Base-by-base conservation (phyloP, 2,329 filamentous ascomycete species). In the Waltergamsia citrina region DNA sequence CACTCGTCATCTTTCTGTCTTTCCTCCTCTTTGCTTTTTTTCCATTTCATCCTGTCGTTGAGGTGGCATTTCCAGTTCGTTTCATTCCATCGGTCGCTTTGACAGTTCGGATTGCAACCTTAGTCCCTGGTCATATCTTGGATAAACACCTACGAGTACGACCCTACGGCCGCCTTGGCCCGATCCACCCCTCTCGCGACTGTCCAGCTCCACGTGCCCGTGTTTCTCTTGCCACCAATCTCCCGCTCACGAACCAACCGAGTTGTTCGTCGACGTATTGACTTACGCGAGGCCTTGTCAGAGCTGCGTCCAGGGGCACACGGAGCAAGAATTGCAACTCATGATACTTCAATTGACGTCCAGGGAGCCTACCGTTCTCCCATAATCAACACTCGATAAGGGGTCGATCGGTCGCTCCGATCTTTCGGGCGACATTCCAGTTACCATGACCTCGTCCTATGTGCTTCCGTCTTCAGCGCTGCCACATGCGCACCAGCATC, bases 401-500 rank as follows among this genome's bases (percentile, higher is more conserved):
- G 28, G 6, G 15, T 30, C n/a, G 7, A 17, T 7, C 5, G n/a
- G 28, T 6, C 15, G 15, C 17, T 23, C 26, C 26, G 25, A 19
- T 19, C 29, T 25, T 27, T 29, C 14, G 23, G 10, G 24, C 16
- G n/a, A 8, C 26, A 34, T 34, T 29, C 32, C 31, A 32, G 20
- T 23, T 23, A 54, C 38, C 37, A 71, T 71, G 65, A 61, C 66
- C 39, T 66, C 69, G 24, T 65, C 71, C 16, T 75, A 71, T 48
- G 59, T 63, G 33, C 52, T 75, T 35, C 71, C 71, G n/a, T 62
- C 67, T 23, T 60, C 68, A 23, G 58, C 66, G 25, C 51, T 71
- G 29, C 62, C 65, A 34, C 66, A 66, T 42, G 62, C 60, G 37
- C 62, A 69, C 43, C 56, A 63, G 35, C 60, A 60, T 32, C 52